Conservation (phyloP, 73 alveolate species). For the Chromera velia region DNA sequence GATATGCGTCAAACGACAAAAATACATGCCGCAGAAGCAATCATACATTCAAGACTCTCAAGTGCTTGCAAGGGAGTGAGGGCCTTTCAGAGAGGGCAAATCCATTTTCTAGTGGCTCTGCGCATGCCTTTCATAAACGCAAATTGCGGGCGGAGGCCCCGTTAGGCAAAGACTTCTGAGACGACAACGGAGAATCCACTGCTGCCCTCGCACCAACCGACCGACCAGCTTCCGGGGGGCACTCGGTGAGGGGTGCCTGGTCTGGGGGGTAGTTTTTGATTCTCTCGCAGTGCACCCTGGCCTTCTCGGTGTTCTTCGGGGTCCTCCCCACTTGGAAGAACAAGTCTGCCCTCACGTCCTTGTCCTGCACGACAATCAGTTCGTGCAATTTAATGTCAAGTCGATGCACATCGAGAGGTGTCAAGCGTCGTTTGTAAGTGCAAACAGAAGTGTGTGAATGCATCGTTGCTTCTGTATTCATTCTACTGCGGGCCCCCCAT, state of each 20-base stretch:
- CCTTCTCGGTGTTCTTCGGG: slow-evolving; percentile 74
- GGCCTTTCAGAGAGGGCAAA: slow-evolving; percentile 53
- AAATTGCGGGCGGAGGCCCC: slow-evolving; percentile 57
- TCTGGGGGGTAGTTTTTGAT: slow-evolving; percentile 49
- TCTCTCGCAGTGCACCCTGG: slow-evolving; percentile 66
- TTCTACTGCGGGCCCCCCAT: too few relatives aligned
- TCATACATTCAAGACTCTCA: too few relatives aligned
- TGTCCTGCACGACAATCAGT: too few relatives aligned
- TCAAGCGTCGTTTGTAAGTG: too few relatives aligned
- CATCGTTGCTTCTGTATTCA: too few relatives aligned
- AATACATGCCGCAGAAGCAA: too few relatives aligned
- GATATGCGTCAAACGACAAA: background rate
- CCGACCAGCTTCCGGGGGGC: slow-evolving; percentile 79
- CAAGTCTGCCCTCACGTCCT: slow-evolving; percentile 68
- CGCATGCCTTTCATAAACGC: slow-evolving; percentile 49
- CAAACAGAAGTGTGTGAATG: too few relatives aligned
- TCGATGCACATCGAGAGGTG: too few relatives aligned
- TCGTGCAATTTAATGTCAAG: too few relatives aligned
- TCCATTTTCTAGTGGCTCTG: background rate
- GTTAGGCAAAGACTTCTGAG: slow-evolving; percentile 11
- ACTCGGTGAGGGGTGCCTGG: slow-evolving; percentile 67
- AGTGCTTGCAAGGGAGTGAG: too few relatives aligned
- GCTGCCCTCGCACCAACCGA: slow-evolving; percentile 84
- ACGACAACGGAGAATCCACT: slow-evolving; percentile 54
- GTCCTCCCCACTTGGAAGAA: slow-evolving; percentile 78